These are phyloP conservation scores for Coemansia sp. DNA, from an alignment of 192 early-diverging fungal species.

Conservation along the genomic window DNA sequence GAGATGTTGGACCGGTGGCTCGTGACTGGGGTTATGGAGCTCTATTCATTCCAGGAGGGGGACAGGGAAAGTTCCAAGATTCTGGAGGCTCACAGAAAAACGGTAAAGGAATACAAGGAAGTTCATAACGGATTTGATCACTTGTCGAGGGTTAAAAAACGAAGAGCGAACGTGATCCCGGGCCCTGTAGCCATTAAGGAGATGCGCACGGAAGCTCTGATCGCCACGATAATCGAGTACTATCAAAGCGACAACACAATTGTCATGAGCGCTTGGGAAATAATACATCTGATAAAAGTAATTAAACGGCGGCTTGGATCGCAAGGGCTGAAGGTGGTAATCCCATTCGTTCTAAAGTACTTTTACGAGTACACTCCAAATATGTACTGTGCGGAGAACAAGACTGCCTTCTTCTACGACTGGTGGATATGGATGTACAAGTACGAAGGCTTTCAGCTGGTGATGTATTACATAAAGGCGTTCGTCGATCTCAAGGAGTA, in stretches of 20 bases:
- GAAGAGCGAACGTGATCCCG: not conserved
- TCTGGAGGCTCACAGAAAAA: not conserved
- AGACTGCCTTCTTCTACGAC: not conserved
- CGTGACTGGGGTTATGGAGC: slow-evolving; percentile 1
- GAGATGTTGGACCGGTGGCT: slow-evolving; percentile 26
- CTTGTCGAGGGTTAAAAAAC: not conserved
- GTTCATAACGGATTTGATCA: not conserved
- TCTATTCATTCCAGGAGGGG: not conserved
- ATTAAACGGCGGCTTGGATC: not conserved
- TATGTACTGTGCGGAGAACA: not conserved
- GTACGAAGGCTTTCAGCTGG: not conserved
- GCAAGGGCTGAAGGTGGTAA: not conserved
- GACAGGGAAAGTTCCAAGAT: not conserved
- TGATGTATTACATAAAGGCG: not conserved
- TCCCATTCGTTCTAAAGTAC: slow-evolving; percentile 1
- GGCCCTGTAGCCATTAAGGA: not conserved
- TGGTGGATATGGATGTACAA: not conserved
- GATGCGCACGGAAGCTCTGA: not conserved
- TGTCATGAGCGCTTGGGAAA: not conserved
- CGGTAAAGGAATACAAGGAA: not conserved
- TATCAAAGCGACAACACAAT: not conserved
- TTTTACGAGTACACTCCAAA: not conserved
- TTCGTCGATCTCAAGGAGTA: not conserved
- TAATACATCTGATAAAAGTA: not conserved
- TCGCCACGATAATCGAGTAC: not conserved